Conservation (phyloP, 2,329 filamentous ascomycete genomes). For the Penicillium expansum region DNA sequence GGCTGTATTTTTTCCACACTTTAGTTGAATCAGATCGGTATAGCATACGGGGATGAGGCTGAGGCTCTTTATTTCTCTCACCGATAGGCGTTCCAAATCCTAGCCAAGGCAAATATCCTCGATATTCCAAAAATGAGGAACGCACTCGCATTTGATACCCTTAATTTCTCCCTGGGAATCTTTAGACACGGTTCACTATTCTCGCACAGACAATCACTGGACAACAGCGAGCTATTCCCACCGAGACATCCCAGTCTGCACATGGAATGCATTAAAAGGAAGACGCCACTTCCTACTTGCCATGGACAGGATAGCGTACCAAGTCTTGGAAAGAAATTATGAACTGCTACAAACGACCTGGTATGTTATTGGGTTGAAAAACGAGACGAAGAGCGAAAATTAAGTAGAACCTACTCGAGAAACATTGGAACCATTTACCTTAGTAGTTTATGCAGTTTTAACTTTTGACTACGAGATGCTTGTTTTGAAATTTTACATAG, state of each 20-base stretch:
- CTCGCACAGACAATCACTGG: not conserved
- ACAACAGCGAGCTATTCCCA: not conserved
- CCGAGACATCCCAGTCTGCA: not conserved
- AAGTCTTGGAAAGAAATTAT: not conserved
- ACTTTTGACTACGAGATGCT: not conserved
- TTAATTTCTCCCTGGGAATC: not conserved
- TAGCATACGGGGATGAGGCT: not conserved
- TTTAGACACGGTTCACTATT: not conserved
- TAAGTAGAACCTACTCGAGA: not conserved
- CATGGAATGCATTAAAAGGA: not conserved
- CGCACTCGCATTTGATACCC: not conserved
- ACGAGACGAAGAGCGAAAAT: not conserved
- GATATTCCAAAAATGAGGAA: not conserved
- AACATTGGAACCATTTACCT: not conserved
- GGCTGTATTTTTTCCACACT: too few relatives aligned
- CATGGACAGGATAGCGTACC: not conserved
- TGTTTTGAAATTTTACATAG: not conserved
- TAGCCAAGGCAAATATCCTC: not conserved
- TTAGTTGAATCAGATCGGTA: not conserved
- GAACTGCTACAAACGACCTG: not conserved
- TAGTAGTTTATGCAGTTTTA: not conserved
- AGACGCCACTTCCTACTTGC: not conserved
- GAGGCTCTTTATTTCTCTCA: not conserved
- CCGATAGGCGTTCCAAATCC: not conserved
- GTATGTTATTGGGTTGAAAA: not conserved